Percentiles rank a stretch among this genome's conserved stretches.
These are phyloP conservation scores for Paramecium biaurelia DNA, from an alignment of 73 alveolate genomes.

Conservation along the genomic window DNA sequence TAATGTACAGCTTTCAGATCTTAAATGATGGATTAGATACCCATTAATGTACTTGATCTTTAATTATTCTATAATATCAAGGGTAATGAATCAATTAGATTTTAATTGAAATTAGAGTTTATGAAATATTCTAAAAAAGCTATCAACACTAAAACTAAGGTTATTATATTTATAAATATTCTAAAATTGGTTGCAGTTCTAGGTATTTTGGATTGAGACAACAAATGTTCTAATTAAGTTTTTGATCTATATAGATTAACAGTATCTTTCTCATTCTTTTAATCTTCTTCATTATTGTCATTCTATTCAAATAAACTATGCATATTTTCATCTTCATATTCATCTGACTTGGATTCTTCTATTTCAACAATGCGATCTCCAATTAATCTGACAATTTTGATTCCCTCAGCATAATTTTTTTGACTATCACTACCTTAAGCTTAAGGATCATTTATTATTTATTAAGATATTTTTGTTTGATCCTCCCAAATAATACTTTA, in stretches of 20 bases:
- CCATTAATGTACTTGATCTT: neutral
- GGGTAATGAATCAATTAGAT: neutral
- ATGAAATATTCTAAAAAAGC: neutral
- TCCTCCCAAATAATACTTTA: constrained; percentile 43
- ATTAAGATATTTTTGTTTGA: neutral
- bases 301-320: neutral
- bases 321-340: neutral
- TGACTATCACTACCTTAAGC: neutral
- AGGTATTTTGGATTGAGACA: neutral
- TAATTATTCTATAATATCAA: neutral
- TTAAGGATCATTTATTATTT: neutral
- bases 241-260: neutral
- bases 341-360: constrained; percentile 11
- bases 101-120: neutral
- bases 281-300: neutral
- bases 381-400: neutral
- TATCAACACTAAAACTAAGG: neutral
- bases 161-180: neutral
- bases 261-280: neutral
- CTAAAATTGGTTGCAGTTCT: neutral
- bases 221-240: neutral
- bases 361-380: neutral
- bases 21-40: neutral
- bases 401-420: constrained; percentile 11
- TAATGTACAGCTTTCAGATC: neutral